phyloP scores from a whole-genome alignment of 75 land plant genomes.

The Picea glauca region DNA sequence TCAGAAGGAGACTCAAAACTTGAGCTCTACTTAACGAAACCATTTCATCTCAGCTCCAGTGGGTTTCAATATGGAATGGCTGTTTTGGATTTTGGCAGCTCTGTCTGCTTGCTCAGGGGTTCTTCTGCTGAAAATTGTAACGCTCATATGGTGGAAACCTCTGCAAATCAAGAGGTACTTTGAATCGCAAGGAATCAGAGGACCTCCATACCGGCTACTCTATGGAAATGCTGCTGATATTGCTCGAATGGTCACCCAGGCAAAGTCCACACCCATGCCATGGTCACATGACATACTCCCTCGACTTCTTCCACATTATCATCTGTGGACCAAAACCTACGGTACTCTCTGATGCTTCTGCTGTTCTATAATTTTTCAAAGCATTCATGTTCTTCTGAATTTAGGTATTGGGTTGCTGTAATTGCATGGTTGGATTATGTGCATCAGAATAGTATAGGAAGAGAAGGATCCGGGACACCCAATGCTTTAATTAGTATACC shows the following conservation, averaged over 20 bases:
- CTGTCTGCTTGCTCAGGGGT: background rate
- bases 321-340: conserved; percentile 5
- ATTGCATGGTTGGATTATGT: too few species aligned
- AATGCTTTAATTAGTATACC: background rate
- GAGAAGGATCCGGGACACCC: background rate
- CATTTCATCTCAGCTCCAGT: too few species aligned
- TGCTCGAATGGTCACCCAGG: too few species aligned
- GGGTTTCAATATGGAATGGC: background rate
- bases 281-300: conserved; percentile 7
- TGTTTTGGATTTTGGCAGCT: background rate
- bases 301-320: conserved; percentile 10
- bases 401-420: too few species aligned
- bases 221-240: too few species aligned
- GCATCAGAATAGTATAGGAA: too few species aligned
- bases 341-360: background rate
- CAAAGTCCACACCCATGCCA: background rate
- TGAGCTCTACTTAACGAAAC: too few species aligned
- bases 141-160: conserved; percentile 9
- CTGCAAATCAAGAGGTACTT: background rate
- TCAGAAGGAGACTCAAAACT: too few species aligned
- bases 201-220: conserved; percentile 5
- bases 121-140: background rate
- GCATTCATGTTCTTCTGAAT: too few species aligned
- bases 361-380: too few species aligned
- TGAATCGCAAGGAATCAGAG: conserved; percentile 7